Conservation (phyloP, 345 rosid species). For the Moricandia moricandioides region DNA sequence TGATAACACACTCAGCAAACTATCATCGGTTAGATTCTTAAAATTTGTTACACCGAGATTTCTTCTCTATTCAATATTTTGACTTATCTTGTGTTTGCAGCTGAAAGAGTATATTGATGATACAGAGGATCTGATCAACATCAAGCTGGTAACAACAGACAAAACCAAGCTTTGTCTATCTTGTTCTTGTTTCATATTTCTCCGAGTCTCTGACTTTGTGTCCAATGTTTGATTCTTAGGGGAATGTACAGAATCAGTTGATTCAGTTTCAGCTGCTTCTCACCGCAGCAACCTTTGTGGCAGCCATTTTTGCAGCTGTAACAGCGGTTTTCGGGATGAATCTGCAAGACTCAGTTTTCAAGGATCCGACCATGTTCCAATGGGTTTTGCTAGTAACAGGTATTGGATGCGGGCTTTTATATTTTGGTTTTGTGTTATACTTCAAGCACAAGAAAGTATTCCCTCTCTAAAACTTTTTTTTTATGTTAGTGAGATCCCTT, state of each 20-base stretch:
- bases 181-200: neutral
- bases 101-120: constrained; percentile 96
- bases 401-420: constrained; percentile 50
- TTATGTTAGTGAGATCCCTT: neutral
- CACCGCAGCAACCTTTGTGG: constrained; percentile 88
- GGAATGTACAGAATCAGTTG: constrained; percentile 88
- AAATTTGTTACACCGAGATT: neutral
- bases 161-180: neutral
- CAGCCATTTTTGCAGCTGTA: constrained; percentile 80
- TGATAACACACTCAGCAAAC: constrained; percentile 79
- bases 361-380: constrained; percentile 56
- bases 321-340: constrained; percentile 92
- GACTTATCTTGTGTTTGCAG: constrained; percentile 44
- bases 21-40: constrained; percentile 61
- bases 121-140: constrained; percentile 93
- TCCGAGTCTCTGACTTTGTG: neutral
- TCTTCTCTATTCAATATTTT: neutral
- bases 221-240: constrained; percentile 44
- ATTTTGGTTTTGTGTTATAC: constrained; percentile 61
- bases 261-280: constrained; percentile 94
- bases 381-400: constrained; percentile 79
- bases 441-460: constrained; percentile 83
- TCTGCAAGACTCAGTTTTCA: constrained; percentile 61
- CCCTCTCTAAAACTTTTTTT: constrained; percentile 45
- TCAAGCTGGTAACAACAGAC: constrained; percentile 63